Evolutionary conservation across 805 yeast genomes (phyloP).

Genomic region (Priceomyces castillae): DNA sequence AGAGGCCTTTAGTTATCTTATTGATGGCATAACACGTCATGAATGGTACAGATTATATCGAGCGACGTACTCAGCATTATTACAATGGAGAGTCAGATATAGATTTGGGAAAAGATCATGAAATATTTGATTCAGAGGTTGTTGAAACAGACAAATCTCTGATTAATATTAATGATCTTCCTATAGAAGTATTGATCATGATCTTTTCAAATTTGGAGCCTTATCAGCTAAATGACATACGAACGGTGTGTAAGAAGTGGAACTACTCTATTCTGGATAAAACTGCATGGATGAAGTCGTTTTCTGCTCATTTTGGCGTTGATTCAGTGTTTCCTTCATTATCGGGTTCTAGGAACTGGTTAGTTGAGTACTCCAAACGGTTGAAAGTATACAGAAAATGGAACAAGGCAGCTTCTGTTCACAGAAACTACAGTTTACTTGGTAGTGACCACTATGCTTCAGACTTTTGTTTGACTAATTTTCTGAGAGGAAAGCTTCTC

Average conservation of each 20-base stretch:
- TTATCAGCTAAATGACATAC: constrained; percentile 35
- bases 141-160: constrained; percentile 11
- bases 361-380: constrained; percentile 44
- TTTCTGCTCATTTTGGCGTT: constrained; percentile 37
- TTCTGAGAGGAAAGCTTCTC: constrained; percentile 25
- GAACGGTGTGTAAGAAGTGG: constrained; percentile 52
- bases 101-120: neutral
- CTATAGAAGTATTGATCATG: constrained; percentile 44
- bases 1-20: too few species aligned
- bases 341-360: constrained; percentile 45
- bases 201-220: constrained; percentile 49
- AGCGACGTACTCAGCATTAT: constrained; percentile 12
- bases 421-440: constrained; percentile 27
- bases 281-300: constrained; percentile 48
- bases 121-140: constrained; percentile 19
- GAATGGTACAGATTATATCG: too few species aligned
- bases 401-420: constrained; percentile 33
- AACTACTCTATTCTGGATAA: constrained; percentile 41
- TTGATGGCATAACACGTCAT: too few species aligned
- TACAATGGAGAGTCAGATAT: too few species aligned
- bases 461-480: constrained; percentile 23
- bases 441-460: constrained; percentile 25
- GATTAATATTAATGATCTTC: constrained; percentile 32
- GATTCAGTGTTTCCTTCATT: constrained; percentile 41
- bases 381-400: constrained; percentile 33